Base-by-base conservation (phyloP, 441 rosid species). In the Aleurites moluccanus region DNA sequence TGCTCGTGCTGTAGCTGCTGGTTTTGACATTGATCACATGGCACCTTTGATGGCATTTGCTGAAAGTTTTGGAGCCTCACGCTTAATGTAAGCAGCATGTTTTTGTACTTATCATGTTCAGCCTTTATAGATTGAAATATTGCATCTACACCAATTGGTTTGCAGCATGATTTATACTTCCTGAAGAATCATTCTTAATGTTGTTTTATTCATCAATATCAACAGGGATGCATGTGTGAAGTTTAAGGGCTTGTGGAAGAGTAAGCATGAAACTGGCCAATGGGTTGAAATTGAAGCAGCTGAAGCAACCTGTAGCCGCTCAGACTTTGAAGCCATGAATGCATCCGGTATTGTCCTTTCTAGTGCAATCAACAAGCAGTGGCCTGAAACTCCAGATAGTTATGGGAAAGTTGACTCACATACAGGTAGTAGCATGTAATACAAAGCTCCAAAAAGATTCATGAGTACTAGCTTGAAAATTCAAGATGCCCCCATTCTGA, bases 1-100 rank as follows among this genome's bases (percentile, higher is more conserved):
- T 84, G 99, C 99, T 53, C 96, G 98, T 77, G 97, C 99, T 83
- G 92, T 82, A 25, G 99, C 98, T 84, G 99, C 99, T 84, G 93
- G 97, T 85, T 96, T 91, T 77, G 96, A 90, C 67, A 77, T 88
- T 88, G 96, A 90, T 77, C 85, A 85, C 76, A 86, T 96, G 91
- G 72, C 85, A 16, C 87, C 94, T 74, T 73, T 96, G 79, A 84
- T 89, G 77, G 88, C 89, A 59, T 96, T 96, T 81, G 86, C 97
- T 65, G 93, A 89, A 84, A 85, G 86, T 73, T 96, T 93, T 75
- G 98, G 97, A 79, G 98, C 97, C 79, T 70, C 84, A 18, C 98
- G 99, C 79, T 79, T 96, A 83, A 91, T 80, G 99, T 91, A 83
- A 81, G 85, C 67, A 71, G 38, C 59, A 61, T 74, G 64, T 77